Evolutionary conservation across 176 grass and related monocot species (phyloP), one percentile per base, ranked within the genome.

Genomic region (Olyra latifolia): DNA sequence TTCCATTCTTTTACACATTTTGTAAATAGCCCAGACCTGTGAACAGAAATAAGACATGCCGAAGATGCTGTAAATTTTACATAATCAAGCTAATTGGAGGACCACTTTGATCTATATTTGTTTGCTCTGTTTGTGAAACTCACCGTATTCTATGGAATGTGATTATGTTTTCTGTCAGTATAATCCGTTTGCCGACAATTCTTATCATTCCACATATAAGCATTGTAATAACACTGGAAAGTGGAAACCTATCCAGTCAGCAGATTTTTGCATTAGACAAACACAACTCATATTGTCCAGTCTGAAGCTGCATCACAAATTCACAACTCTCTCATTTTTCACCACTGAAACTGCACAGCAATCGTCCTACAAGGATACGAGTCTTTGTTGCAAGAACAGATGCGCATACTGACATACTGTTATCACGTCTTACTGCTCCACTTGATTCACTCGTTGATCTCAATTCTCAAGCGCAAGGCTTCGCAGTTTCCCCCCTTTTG

Each of bases 11-110:
- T 86, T 17, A 68, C 20, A 75, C 28, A 86, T 83, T 57, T 50
- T 94, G 89, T 92, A 92, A 70, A 95, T 95, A 92, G 59, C 56
- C 64, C 22, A 72, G 40, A 75, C 27, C 76, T 75, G 53, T 87
- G 70, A 83, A 80, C 69, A 69, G 56, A 83, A 89, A 89, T 87
- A 87, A 92, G 54, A 66, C 29, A 60, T 67, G 78, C 3, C 24
- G 66, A 56, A 38, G 16, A 85, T 77, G 28, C 62, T 81, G 76
- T 16, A 78, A 70, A 85, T 45, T 65, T 57, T 52, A 77, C 35
- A 54, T 11, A 22, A 62, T 76, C 52, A 57, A 66, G 57, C 17
- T 82, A 32, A 77, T 55, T 74, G 48, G 82, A 78, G 10, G 12
- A 25, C 65, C 74, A 32, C 27, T 68, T 73, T 68, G 61, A 45